Conservation (phyloP, 148 eudicot genomes). For the Vaccinium macrocarpon region DNA sequence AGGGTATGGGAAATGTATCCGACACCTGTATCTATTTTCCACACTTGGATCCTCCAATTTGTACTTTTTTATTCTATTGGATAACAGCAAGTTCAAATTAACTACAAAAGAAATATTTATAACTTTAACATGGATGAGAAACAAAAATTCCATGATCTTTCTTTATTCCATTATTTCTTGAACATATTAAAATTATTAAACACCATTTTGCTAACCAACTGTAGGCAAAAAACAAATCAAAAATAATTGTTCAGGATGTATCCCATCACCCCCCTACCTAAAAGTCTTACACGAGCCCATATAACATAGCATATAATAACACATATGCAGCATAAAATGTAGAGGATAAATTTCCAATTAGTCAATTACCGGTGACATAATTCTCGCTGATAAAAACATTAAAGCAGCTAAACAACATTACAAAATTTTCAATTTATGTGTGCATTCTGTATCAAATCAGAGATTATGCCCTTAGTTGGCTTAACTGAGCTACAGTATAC, state of each 20-base stretch:
- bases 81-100: not conserved
- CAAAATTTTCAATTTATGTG: not conserved
- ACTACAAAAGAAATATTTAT: not conserved
- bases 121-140: not conserved
- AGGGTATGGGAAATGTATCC: not conserved
- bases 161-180: not conserved
- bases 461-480: not conserved
- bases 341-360: not conserved
- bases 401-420: not conserved
- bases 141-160: not conserved
- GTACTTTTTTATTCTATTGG: not conserved
- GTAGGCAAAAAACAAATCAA: not conserved
- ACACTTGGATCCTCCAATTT: constrained; percentile 1
- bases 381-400: not conserved
- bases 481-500: not conserved
- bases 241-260: not conserved
- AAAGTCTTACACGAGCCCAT: not conserved
- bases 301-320: not conserved
- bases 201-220: not conserved
- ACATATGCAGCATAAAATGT: not conserved
- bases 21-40: not conserved
- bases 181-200: not conserved
- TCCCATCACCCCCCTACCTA: no score
- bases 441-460: constrained; percentile 7
- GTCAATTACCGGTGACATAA: not conserved